Conservation (phyloP, 1,284 basidiomycete species). For the Waitea zeae region DNA sequence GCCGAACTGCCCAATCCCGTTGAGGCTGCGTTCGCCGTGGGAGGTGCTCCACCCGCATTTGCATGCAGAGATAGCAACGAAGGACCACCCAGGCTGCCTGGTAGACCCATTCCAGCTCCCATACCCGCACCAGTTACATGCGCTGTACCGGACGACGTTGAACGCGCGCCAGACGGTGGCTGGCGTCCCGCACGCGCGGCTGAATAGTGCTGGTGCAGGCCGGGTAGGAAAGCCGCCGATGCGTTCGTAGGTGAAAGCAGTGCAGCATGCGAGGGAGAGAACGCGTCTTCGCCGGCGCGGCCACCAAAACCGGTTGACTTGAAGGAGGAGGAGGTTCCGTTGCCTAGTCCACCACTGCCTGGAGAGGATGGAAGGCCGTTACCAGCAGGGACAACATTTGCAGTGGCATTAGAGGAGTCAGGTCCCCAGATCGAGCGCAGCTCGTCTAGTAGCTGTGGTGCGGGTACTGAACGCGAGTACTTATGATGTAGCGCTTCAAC, state of each 20-base stretch:
- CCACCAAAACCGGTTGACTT: constrained; percentile 21
- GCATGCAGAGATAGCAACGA: neutral
- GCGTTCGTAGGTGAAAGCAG: constrained; percentile 48
- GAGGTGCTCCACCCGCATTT: no score
- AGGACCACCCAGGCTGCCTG: neutral
- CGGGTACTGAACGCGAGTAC: constrained; percentile 64
- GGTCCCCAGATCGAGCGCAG: constrained; percentile 57
- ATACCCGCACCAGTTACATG: neutral
- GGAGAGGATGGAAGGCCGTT: neutral
- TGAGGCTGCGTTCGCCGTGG: no score
- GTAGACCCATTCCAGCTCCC: no score
- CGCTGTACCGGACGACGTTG: neutral
- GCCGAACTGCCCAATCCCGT: neutral
- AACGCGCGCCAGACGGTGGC: neutral
- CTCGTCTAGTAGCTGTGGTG: constrained; percentile 52
- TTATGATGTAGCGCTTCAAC: constrained; percentile 34
- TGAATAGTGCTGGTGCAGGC: constrained; percentile 41
- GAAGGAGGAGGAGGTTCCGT: constrained; percentile 29
- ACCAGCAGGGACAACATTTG: constrained; percentile 4
- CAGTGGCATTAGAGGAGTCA: constrained; percentile 12
- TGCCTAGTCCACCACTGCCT: constrained; percentile 14
- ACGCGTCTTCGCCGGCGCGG: constrained; percentile 19
- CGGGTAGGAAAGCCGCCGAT: constrained; percentile 60
- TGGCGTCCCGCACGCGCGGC: neutral
- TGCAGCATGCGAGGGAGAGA: constrained; percentile 21